These are phyloP conservation scores for Monilinia polystroma DNA, from an alignment of 2,329 filamentous ascomycete species.

Conservation along the genomic window DNA sequence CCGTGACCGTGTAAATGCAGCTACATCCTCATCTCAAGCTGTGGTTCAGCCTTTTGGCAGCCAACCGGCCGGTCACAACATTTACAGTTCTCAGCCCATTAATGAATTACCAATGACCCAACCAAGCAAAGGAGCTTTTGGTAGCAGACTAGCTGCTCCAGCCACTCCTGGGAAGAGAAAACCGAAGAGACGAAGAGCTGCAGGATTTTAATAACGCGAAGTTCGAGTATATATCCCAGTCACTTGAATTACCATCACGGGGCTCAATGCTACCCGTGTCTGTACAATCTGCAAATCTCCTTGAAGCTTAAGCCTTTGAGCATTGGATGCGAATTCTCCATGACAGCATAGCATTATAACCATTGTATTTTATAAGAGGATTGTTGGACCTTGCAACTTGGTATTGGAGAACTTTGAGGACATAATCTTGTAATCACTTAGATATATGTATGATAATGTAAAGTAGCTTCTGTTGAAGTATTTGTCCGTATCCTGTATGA, in stretches of 20 bases:
- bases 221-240: neutral
- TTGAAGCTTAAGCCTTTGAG: too few relatives aligned
- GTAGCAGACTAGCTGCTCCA: constrained; percentile 42
- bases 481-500: neutral
- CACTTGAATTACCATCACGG: too few relatives aligned
- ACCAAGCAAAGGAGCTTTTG: constrained; percentile 50
- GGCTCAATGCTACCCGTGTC: neutral
- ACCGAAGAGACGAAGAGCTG: constrained; percentile 42
- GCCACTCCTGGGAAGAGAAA: constrained; percentile 46
- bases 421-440: neutral
- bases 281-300: too few relatives aligned
- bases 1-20: constrained; percentile 32
- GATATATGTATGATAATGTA: neutral
- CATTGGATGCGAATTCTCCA: too few relatives aligned
- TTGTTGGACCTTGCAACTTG: neutral
- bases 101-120: constrained; percentile 45
- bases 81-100: constrained; percentile 36
- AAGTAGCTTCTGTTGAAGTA: constrained; percentile 5
- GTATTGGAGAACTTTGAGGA: neutral
- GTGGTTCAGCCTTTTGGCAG: constrained; percentile 38
- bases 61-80: constrained; percentile 31
- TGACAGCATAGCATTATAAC: too few relatives aligned
- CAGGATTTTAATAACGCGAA: constrained; percentile 34
- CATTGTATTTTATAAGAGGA: neutral
- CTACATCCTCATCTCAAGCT: constrained; percentile 47